Base-by-base conservation (phyloP, 768 basidiomycete genomes). In the Gelatoporia subvermispora region DNA sequence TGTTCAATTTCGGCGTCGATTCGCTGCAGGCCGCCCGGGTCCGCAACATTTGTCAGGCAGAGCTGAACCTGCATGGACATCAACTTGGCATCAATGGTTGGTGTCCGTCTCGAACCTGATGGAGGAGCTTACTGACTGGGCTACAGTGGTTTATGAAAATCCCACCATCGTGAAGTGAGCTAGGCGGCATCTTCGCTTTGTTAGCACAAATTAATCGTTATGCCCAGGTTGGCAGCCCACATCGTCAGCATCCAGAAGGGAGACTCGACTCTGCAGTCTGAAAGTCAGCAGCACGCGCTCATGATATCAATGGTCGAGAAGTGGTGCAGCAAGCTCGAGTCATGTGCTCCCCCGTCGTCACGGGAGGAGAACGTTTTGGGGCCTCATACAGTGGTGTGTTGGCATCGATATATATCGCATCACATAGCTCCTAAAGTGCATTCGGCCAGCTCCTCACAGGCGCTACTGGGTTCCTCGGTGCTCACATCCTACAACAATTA, bases 391-490 rank as follows among this genome's bases (percentile, higher is more conserved):
- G 28, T 31, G 28, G 28, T 31, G 13, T 31, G 28, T 31, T 13
- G 13, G 5, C 7, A 13, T 5, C 13, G 5, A 31, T 13, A 7
- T 31, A 31, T 13, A 31, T 13, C 13, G 28, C 13, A n/a, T n/a
- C n/a, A n/a, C 28, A 31, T 13, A 13, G 28, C 28, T 31, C 7
- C 28, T n/a, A 31, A 31, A 13, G 5, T 31, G 5, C 28, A 35
- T 25, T 3, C 25, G 2, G 3, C 31, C 25, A 67, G 58, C 68
- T 80, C 4, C 64, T 81, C 31, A 79, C 78, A 0, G 79, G 78
- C 3, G 73, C 70, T 0, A 78, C 78, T 3, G 79, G 78, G 0
- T 77, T 75, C 2, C 69, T 79, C 3, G 80, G 80, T 8, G 77
- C 77, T 2, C 72, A 78, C 48, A 68, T 79, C 11, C 69, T 82